A percentile compares a stretch with the other conserved stretches of the same genome.
These are phyloP conservation scores for Lecanicillium sp. DNA, from an alignment of 2,329 filamentous ascomycete species.

Conservation along the genomic window DNA sequence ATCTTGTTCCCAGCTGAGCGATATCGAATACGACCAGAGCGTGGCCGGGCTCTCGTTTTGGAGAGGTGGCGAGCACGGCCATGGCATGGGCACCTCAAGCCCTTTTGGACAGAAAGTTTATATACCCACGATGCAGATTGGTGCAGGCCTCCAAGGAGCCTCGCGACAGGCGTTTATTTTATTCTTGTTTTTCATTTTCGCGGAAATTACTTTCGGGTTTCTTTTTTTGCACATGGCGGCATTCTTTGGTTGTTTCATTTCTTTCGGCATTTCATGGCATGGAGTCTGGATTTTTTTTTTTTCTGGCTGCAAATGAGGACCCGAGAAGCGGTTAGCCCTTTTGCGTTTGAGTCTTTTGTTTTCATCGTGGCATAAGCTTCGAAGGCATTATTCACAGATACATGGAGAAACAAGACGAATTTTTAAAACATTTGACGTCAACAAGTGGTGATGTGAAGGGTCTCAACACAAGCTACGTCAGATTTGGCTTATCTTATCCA, in stretches of 20 bases:
- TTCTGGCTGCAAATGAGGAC: background rate
- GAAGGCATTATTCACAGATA: no score
- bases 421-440: no score
- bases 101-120: background rate
- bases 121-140: constrained; percentile 5
- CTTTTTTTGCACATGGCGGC: background rate
- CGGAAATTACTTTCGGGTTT: no score
- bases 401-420: no score
- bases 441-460: no score
- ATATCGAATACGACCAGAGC: background rate
- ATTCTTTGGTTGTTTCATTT: background rate
- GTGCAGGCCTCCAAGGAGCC: background rate
- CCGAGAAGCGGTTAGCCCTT: no score
- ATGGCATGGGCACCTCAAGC: constrained; percentile 1
- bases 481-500: no score
- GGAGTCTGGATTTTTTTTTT: constrained; percentile 8
- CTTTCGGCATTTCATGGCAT: background rate
- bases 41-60: background rate
- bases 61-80: background rate
- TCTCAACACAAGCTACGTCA: no score
- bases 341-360: no score
- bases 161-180: constrained; percentile 11
- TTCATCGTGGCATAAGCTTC: no score
- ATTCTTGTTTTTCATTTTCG: no score
- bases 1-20: no score